Base-by-base conservation (phyloP, 805 yeast genomes). In the Lachancea kluyveri region DNA sequence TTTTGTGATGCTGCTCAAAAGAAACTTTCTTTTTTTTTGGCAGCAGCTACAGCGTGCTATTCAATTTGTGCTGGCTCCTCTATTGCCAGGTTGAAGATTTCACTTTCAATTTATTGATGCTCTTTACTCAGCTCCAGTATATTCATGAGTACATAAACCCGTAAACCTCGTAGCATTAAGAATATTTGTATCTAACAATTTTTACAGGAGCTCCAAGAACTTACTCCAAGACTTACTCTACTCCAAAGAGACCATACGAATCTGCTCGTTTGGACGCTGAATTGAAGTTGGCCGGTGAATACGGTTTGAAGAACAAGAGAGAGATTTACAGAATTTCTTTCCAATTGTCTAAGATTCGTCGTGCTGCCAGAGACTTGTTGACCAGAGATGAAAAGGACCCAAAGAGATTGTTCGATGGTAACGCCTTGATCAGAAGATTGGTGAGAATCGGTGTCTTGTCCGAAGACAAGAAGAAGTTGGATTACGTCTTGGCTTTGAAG, bases 301-400 rank as follows among this genome's bases (percentile, higher is more conserved):
- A 73, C 83, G 98, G 98, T 80, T 82, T 92, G 68, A 90, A 87
- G 78, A 92, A 92, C 96, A 92, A 92, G 90, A 85, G 94, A 70
- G 98, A 92, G 76, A 86, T 92, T 70, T 92, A 92, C 94, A 87
- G 98, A 83, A 88, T 92, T 68, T 94, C 94, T 70, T 85, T 83
- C 80, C 97, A 92, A 77, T 84, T 92, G 65, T 92, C 98, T 50
- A 92, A 92, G 81, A 90, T 92, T 68, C 88, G 98, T 78, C 87
- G 98, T 78, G 98, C 98, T 70, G 98, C 98, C 66, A 95, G 98
- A 83, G 97, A 92, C 65, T 77, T 92, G 63, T 81, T 92, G 72
- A 92, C 98, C 78, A 87, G 96, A 78, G 98, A 92, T 64, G 98
- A 92, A 79, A 92, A 92, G 81, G 98, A 92, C 74, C 96, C 95